phyloP scores from a whole-genome alignment of 108 stramenopile species.

The Nitzschia putrida region DNA sequence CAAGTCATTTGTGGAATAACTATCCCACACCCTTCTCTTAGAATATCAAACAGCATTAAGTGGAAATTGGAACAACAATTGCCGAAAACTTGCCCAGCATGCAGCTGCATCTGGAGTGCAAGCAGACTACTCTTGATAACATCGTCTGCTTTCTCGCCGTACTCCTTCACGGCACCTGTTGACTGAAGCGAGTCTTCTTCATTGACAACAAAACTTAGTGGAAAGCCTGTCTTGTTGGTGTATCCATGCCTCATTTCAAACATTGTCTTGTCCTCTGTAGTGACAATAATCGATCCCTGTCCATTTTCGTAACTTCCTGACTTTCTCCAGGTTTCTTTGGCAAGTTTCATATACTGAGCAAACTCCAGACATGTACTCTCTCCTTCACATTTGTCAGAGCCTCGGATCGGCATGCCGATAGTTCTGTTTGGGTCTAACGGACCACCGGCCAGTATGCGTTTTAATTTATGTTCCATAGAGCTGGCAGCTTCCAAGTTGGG shows the following conservation, averaged over 20 bases:
- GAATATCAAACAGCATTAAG: conserved; percentile 21
- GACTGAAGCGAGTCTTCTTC: conserved; percentile 22
- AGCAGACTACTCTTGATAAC: conserved; percentile 23
- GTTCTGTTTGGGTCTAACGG: conserved; percentile 4
- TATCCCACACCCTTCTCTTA: conserved; percentile 24
- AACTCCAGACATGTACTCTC: conserved; percentile 33
- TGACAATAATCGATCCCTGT: conserved; percentile 17
- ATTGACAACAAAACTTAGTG: conserved; percentile 20
- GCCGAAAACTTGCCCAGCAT: conserved; percentile 20
- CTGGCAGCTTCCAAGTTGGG: conserved; percentile 11
- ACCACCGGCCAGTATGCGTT: neutral
- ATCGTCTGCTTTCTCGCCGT: conserved; percentile 16
- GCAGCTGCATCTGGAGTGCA: conserved; percentile 29
- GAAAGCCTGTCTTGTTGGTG: conserved; percentile 8
- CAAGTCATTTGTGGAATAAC: neutral
- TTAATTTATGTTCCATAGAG: conserved; percentile 5
- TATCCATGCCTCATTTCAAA: conserved; percentile 7
- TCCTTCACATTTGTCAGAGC: conserved; percentile 35
- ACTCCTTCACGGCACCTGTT: conserved; percentile 4
- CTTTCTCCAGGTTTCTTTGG: conserved; percentile 2
- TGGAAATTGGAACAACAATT: conserved; percentile 45
- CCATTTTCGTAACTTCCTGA: neutral
- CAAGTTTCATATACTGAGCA: conserved; percentile 23
- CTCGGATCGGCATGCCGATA: conserved; percentile 34
- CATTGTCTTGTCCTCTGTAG: conserved; percentile 21